These are phyloP conservation scores for Trametes cingulata DNA, from an alignment of 768 basidiomycete species.

Conservation along the genomic window DNA sequence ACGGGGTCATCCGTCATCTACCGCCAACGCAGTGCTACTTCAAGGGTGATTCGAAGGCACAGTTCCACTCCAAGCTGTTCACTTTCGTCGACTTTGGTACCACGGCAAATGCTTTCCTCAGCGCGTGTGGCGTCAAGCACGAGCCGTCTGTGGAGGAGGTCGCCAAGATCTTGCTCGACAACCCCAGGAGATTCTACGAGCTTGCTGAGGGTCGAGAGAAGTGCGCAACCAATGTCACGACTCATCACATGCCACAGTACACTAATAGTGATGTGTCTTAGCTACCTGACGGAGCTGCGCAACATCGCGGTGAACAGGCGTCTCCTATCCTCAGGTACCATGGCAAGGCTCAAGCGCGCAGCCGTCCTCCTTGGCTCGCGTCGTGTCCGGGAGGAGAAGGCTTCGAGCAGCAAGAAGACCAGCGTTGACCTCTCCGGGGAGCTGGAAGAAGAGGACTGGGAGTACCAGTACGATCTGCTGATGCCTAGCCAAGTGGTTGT, in stretches of 20 bases:
- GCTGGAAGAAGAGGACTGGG: slow-evolving; percentile 74
- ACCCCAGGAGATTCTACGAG: slow-evolving; percentile 72
- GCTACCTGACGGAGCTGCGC: slow-evolving; percentile 80
- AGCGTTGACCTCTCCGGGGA: slow-evolving; percentile 32
- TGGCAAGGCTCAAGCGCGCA: slow-evolving; percentile 64
- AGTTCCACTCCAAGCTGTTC: slow-evolving; percentile 80
- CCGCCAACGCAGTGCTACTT: slow-evolving; percentile 73
- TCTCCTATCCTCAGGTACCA: slow-evolving; percentile 51
- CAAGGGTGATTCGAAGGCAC: slow-evolving; percentile 48
- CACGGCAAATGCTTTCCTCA: slow-evolving; percentile 80
- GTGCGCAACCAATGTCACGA: slow-evolving; percentile 42
- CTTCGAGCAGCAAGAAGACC: slow-evolving; percentile 23
- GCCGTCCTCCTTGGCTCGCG: slow-evolving; percentile 77
- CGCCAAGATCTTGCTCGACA: slow-evolving; percentile 62
- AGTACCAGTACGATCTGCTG: slow-evolving; percentile 70
- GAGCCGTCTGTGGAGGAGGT: slow-evolving; percentile 88
- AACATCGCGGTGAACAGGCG: slow-evolving; percentile 78
- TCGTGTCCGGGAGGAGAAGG: slow-evolving; percentile 43
- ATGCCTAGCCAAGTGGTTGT: slow-evolving; percentile 72
- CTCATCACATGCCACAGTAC: too few relatives aligned
- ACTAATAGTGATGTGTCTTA: slow-evolving; percentile 38
- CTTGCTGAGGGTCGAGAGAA: slow-evolving; percentile 67
- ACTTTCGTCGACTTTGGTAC: slow-evolving; percentile 87
- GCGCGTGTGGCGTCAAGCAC: slow-evolving; percentile 82
- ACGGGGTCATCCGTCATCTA: slow-evolving; percentile 43